Percentiles rank a stretch among this genome's conserved stretches.
These are phyloP conservation scores for Passiflora organensis DNA, from an alignment of 345 rosid genomes.

Conservation along the genomic window DNA sequence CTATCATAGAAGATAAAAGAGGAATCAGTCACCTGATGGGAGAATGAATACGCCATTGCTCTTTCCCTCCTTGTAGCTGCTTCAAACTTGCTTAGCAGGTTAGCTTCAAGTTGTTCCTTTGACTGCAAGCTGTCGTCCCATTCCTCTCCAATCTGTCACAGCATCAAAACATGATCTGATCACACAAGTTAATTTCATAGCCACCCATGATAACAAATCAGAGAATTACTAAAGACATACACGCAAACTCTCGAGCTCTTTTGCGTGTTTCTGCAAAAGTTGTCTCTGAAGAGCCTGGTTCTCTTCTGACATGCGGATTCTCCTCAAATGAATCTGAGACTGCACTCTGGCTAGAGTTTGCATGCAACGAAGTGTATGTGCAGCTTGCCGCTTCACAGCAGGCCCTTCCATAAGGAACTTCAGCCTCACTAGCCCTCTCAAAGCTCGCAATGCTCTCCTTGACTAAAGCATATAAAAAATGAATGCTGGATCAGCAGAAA, in stretches of 20 bases:
- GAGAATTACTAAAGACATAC: too few relatives aligned
- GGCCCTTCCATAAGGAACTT: constrained; percentile 76
- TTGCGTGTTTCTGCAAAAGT: constrained; percentile 56
- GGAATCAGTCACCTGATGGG: constrained; percentile 72
- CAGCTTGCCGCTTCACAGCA: constrained; percentile 76
- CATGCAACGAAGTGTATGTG: constrained; percentile 67
- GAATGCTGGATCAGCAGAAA: too few relatives aligned
- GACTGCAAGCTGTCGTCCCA: constrained; percentile 95
- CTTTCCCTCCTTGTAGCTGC: constrained; percentile 95
- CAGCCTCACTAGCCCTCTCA: constrained; percentile 84
- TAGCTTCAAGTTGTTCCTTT: constrained; percentile 81
- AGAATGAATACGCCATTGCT: constrained; percentile 75
- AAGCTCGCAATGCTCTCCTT: constrained; percentile 74
- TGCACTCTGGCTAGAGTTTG: constrained; percentile 88
- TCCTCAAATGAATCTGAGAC: constrained; percentile 72
- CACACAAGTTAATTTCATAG: too few relatives aligned
- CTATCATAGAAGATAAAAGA: constrained; percentile 1
- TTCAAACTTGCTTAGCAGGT: constrained; percentile 73
- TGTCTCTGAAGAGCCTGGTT: constrained; percentile 84
- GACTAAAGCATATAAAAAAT: constrained; percentile 46
- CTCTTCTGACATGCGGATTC: constrained; percentile 84
- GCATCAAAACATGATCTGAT: too few relatives aligned
- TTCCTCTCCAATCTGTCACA: constrained; percentile 70
- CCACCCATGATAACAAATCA: too few relatives aligned
- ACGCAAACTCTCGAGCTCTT: constrained; percentile 50